phyloP scores from a whole-genome alignment of 306 rosid genomes.

The Cyamopsis tetragonoloba region DNA sequence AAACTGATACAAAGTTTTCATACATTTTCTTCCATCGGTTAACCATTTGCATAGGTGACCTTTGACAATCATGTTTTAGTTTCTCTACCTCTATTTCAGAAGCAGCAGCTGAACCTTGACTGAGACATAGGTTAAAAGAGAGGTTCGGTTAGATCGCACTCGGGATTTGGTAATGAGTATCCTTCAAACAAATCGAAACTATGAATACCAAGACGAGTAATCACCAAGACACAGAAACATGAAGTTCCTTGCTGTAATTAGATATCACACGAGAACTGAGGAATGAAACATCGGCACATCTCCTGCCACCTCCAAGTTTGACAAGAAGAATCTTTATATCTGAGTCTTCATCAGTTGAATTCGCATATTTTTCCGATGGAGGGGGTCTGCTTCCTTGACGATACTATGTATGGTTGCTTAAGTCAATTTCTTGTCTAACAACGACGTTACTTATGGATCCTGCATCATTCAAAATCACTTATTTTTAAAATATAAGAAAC shows the following conservation, averaged over 20 bases:
- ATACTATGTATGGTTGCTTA: constrained; percentile 19
- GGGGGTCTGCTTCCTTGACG: constrained; percentile 57
- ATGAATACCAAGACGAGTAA: background rate
- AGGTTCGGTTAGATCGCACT: constrained; percentile 16
- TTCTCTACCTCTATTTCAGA: constrained; percentile 71
- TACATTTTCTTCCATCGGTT: constrained; percentile 66
- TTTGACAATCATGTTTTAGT: constrained; percentile 49
- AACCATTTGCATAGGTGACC: constrained; percentile 47
- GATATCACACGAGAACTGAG: constrained; percentile 41
- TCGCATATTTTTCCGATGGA: constrained; percentile 50
- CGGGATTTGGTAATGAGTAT: background rate
- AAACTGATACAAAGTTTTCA: constrained; percentile 55
- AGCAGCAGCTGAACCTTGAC: constrained; percentile 63
- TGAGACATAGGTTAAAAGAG: constrained; percentile 29
- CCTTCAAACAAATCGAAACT: no score
- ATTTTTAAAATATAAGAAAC: background rate
- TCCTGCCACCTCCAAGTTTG: constrained; percentile 34
- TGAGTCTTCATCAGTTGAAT: constrained; percentile 37
- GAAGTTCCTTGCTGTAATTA: constrained; percentile 57
- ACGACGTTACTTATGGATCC: constrained; percentile 44
- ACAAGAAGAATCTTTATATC: constrained; percentile 32
- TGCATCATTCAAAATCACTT: constrained; percentile 17
- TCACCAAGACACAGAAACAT: constrained; percentile 44
- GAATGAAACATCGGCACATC: constrained; percentile 25
- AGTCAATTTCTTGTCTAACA: constrained; percentile 35